Evolutionary conservation across 176 grass and related monocot genomes (phyloP).

Genomic region (Musa troglodytarum): DNA sequence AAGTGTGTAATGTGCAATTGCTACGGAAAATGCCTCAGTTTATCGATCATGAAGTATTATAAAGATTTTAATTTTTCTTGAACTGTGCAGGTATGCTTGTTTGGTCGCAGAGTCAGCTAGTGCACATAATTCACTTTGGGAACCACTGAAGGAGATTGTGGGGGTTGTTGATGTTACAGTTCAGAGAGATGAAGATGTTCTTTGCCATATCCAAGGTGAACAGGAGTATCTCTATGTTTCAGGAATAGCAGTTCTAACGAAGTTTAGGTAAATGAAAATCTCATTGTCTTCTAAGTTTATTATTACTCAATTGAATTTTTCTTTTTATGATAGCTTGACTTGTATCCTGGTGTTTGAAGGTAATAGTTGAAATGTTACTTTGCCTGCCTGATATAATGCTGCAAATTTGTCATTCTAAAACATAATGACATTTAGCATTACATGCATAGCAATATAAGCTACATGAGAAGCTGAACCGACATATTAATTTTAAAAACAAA

Average conservation of each 20-base stretch:
- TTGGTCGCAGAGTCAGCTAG: constrained; percentile 66
- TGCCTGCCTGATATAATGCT: too few relatives aligned
- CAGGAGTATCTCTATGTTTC: constrained; percentile 76
- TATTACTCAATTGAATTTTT: too few relatives aligned
- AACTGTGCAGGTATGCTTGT: constrained; percentile 60
- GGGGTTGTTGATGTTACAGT: constrained; percentile 73
- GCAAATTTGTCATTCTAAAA: too few relatives aligned
- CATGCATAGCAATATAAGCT: too few relatives aligned
- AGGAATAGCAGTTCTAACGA: constrained; percentile 70
- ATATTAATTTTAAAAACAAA: too few relatives aligned
- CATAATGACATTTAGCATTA: too few relatives aligned
- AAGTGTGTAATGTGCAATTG: not conserved
- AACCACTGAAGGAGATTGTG: constrained; percentile 45
- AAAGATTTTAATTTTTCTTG: constrained; percentile 5
- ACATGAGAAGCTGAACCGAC: too few relatives aligned
- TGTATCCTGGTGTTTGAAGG: too few relatives aligned
- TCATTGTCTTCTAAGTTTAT: too few relatives aligned
- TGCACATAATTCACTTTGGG: not conserved
- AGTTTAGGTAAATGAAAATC: constrained; percentile 40
- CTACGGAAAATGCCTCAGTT: not conserved
- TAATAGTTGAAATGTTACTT: too few relatives aligned
- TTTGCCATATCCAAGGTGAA: constrained; percentile 36
- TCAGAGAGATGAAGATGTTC: constrained; percentile 47
- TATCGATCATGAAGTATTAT: not conserved
- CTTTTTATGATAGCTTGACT: too few relatives aligned